Evolutionary conservation across 139 green algal species (phyloP).

Genomic region (Chlamydomonas incerta): DNA sequence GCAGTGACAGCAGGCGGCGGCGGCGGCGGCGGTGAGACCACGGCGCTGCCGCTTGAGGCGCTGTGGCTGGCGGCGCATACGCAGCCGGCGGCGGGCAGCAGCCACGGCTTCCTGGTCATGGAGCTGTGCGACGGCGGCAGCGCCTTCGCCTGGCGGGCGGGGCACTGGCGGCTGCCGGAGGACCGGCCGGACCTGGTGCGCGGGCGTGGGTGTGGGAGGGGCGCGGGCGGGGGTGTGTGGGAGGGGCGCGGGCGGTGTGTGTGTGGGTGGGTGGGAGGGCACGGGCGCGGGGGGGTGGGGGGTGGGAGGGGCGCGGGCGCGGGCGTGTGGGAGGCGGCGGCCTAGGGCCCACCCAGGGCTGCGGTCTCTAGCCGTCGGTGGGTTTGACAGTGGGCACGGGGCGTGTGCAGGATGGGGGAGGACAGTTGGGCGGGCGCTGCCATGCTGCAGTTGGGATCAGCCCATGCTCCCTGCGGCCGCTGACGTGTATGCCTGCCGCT

Average conservation of each 20-base stretch:
- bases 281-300: background rate
- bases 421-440: too few relatives aligned
- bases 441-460: too few relatives aligned
- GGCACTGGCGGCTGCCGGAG: background rate
- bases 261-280: background rate
- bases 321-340: too few relatives aligned
- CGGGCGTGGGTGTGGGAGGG: background rate
- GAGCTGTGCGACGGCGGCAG: conserved; percentile 37
- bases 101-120: conserved; percentile 43
- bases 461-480: too few relatives aligned
- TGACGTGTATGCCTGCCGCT: too few relatives aligned
- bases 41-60: background rate
- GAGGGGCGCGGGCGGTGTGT: too few relatives aligned
- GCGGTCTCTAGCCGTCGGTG: too few relatives aligned
- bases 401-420: too few relatives aligned
- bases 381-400: too few relatives aligned
- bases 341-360: too few relatives aligned
- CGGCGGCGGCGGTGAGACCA: background rate
- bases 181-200: conserved; percentile 8
- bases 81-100: conserved; percentile 14
- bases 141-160: background rate
- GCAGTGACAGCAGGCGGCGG: background rate
- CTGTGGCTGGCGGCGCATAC: conserved; percentile 6
- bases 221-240: too few relatives aligned
- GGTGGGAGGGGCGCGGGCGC: too few relatives aligned